phyloP scores from a whole-genome alignment of 306 rosid species.

The Mimosa bimucronata region DNA sequence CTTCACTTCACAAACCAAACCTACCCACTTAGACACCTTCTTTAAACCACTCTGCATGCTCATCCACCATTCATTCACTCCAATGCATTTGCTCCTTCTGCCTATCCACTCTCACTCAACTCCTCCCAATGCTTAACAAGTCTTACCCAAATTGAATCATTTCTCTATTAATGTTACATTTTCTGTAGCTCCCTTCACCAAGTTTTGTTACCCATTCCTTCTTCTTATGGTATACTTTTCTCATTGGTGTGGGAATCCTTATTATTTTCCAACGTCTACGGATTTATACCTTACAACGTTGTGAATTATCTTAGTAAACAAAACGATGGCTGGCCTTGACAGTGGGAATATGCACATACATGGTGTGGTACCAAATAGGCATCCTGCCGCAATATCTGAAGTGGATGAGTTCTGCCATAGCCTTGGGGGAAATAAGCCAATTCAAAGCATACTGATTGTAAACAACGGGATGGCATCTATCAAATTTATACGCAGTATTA shows the following conservation, averaged over 20 bases:
- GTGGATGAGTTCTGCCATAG: constrained; percentile 74
- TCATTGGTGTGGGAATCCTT: constrained; percentile 31
- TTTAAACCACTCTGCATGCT: background rate
- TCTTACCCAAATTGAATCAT: constrained; percentile 39
- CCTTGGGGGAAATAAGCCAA: constrained; percentile 90
- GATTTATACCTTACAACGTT: constrained; percentile 23
- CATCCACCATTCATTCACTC: background rate
- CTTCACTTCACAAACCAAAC: constrained; percentile 48
- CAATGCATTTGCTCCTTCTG: background rate
- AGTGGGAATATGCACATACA: constrained; percentile 63
- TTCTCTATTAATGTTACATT: constrained; percentile 5
- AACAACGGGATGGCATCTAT: constrained; percentile 99
- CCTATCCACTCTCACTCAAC: background rate
- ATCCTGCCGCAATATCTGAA: constrained; percentile 65
- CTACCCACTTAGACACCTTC: constrained; percentile 48
- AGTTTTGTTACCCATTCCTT: constrained; percentile 23
- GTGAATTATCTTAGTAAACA: constrained; percentile 21
- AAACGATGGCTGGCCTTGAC: constrained; percentile 52
- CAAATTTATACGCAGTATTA: constrained; percentile 90
- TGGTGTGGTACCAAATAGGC: constrained; percentile 60
- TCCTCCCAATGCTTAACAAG: constrained; percentile 39
- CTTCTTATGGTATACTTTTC: background rate
- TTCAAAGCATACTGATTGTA: constrained; percentile 89
- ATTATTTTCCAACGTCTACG: constrained; percentile 23
- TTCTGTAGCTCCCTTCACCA: constrained; percentile 29